phyloP scores from a whole-genome alignment of 202 grass and related monocot genomes.

The Elaeis oleifera region DNA sequence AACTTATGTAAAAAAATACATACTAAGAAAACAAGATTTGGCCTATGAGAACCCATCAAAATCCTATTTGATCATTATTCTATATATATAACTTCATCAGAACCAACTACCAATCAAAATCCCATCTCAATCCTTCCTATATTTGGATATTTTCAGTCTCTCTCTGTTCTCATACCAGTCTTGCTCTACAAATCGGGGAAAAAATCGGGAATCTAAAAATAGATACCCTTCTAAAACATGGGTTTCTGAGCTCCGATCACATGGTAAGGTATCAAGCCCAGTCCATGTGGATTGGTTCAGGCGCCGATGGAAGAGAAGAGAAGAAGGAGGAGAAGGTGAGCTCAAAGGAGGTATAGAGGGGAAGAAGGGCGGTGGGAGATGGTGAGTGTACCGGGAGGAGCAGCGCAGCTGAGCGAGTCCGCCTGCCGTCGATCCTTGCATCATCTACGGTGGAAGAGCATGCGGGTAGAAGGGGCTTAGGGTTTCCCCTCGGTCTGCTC shows the following conservation, averaged over 20 bases:
- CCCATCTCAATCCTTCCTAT: too few species aligned
- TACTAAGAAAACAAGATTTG: too few species aligned
- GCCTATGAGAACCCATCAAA: too few species aligned
- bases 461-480: not conserved
- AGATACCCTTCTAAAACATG: constrained; percentile 18
- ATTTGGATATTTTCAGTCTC: too few species aligned
- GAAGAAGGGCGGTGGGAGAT: not conserved
- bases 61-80: too few species aligned
- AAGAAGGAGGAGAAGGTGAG: constrained; percentile 4
- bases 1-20: too few species aligned
- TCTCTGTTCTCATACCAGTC: too few species aligned
- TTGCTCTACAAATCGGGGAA: too few species aligned
- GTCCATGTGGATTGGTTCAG: not conserved
- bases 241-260: constrained; percentile 9
- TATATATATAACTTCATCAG: too few species aligned
- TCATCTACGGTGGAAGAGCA: constrained; percentile 19
- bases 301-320: constrained; percentile 9
- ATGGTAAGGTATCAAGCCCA: not conserved
- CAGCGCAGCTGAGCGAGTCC: constrained; percentile 5
- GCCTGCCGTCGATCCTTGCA: constrained; percentile 16
- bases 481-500: not conserved
- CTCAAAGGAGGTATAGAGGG: constrained; percentile 8
- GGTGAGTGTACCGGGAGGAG: constrained; percentile 10
- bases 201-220: too few species aligned
- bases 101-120: too few species aligned